Evolutionary conservation across 2,329 filamentous ascomycete genomes (phyloP), one percentile per base, ranked within the genome.

Genomic region (Hypoxylon sp.): DNA sequence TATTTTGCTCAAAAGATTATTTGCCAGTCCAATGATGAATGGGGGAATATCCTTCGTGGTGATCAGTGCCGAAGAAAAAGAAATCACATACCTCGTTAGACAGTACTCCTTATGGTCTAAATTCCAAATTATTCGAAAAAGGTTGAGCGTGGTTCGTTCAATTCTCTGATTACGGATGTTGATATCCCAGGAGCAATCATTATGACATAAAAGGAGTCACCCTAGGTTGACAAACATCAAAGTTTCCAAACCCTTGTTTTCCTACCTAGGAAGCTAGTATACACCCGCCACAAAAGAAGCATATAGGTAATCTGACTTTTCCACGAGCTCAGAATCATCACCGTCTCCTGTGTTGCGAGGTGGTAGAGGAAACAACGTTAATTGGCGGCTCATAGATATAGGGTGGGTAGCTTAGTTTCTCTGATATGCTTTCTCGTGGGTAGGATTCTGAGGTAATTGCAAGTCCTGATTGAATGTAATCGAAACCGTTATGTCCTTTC

Each of bases 401-500:
- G 9, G n/a, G 28, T 19, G 11, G 28, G 9, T 51, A 19, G 3
- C 9, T n/a, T 21, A 34, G 3, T 11, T 51, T 51, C 28, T 21
- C 7, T 5, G 17, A 34, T 34, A 3, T 10, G 9, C 17, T 52
- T 11, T n/a, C 17, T 23, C 17, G 14, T 14, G 28, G n/a, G 28
- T 32, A 30, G 3, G 14, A 9, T 51, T 51, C 10, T 7, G 5
- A 21, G 48, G 5, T 5, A 4, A 17, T n/a, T 38, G 32, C 32
- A 21, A 23, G 17, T 38, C 36, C 23, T 58, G 19, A n/a, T 53
- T 14, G 21, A 38, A 58, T n/a, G 43, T 49, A 10, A 58, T 30
- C 11, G 55, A 58, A 25, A 58, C 55, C 17, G 55, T 43, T 49
- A 58, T 49, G 2, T 58, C 55, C 28, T 49, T 34, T 49, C 45